A percentile compares a stretch with the other conserved stretches of the same genome.
Conservation (phyloP, 495 filamentous ascomycete species). For the Xylaria bambusicola region DNA sequence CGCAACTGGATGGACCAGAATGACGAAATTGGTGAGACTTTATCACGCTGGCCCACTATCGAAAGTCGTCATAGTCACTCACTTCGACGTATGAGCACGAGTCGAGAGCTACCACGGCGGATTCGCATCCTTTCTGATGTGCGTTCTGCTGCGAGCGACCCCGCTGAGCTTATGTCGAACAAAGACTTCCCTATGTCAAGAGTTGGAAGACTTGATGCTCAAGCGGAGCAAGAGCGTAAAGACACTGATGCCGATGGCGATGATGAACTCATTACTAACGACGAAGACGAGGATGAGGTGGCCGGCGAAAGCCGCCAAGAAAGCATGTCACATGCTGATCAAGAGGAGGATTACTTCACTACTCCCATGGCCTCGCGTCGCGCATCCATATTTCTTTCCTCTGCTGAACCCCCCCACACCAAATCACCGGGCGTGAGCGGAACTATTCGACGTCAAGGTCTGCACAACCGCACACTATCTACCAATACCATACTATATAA, state of each 20-base stretch:
- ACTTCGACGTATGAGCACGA: slow-evolving; percentile 45
- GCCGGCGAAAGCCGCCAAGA: slow-evolving; percentile 29
- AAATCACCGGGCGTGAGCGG: slow-evolving; percentile 36
- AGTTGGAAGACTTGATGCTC: slow-evolving; percentile 23
- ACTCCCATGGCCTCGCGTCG: slow-evolving; percentile 36
- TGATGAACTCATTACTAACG: slow-evolving; percentile 84
- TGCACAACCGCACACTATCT: slow-evolving; percentile 67
- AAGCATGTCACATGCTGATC: slow-evolving; percentile 22
- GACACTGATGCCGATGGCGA: slow-evolving; percentile 81
- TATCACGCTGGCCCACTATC: slow-evolving; percentile 51
- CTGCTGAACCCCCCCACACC: slow-evolving; percentile 14
- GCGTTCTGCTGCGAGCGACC: slow-evolving; percentile 56
- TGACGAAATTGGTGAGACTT: slow-evolving; percentile 63
- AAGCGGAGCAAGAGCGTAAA: slow-evolving; percentile 38
- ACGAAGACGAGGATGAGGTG: slow-evolving; percentile 54
- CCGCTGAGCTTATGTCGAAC: slow-evolving; percentile 53
- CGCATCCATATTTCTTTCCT: slow-evolving; percentile 23
- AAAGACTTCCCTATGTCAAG: slow-evolving; percentile 37
- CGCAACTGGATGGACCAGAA: slow-evolving; percentile 82
- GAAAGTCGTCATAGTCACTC: slow-evolving; percentile 45
- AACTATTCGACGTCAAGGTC: slow-evolving; percentile 33
- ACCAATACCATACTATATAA: slow-evolving; percentile 78
- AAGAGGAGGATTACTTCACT: slow-evolving; percentile 51
- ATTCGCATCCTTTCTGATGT: slow-evolving; percentile 48
- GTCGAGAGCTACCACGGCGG: slow-evolving; percentile 42